Evolutionary conservation across 179 eudicot genomes (phyloP), one percentile per base, ranked within the genome.

Genomic region (Spergularia azorica): DNA sequence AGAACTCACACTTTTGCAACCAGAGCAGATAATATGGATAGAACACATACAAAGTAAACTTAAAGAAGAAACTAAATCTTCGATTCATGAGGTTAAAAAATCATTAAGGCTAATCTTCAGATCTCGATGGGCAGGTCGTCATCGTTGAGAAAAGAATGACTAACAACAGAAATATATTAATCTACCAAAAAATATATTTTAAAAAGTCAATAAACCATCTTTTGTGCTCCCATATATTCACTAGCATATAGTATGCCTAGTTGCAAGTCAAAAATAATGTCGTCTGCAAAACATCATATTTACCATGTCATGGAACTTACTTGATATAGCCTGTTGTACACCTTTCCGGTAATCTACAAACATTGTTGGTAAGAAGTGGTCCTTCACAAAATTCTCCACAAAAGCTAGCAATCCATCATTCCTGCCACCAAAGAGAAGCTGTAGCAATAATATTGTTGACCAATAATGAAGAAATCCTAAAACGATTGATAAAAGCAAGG

Each of bases 281-380:
- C 58, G 60, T 18, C 67, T 32, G 55, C 70, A 51, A 57, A 36
- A 21, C 50, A 57, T 43, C 58, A 9, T 17, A 13, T 73, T 26
- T 26, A 60, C 36, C 4, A 66, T 20, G 79, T 26, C 26, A 74
- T 59, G 46, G 77, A 77, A 87, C 98, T 84, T 87, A 80, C 99
- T 95, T 89, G 99, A 94, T 90, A 95, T 95, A 72, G 99, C 98
- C 86, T 95, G 99, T 79, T 95, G 99, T 59, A 95, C 94, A 77
- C 97, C 82, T 94, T 95, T 95, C 75, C 99, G 89, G 85, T 95
- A 95, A 85, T 95, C 99, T 62, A 96, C 98, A 79, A 90, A 94
- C 98, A 96, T 89, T 67, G 99, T 89, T 60, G 99, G 99, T 76
- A 96, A 82, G 75, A 96, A 96, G 62, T 94, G 99, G 72, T 96